Base-by-base conservation (phyloP, 2,329 filamentous ascomycete species). In the Phaeosphaeriaceae sp. region DNA sequence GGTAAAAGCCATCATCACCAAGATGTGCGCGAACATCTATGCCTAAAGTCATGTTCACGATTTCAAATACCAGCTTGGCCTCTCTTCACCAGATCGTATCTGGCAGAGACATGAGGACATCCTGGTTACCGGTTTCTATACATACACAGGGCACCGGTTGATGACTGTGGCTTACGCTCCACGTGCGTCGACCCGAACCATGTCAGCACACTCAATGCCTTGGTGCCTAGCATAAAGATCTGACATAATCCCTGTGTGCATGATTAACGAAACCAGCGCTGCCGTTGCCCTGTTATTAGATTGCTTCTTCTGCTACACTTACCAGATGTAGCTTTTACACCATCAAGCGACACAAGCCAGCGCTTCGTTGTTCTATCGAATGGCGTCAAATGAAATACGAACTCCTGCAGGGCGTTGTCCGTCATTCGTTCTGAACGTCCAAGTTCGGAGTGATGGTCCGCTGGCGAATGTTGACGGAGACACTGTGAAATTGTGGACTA, bases 141-240 rank as follows among this genome's bases (percentile, higher is more conserved):
- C 59, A 36, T 7, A 49, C 42, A 31, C 55, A 24, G n/a, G n/a
- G 46, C 55, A 50, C 15, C 63, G 59, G 52, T 50, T 62, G 68
- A 66, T 72, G 63, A 70, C 68, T 59, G 66, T 62, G 47, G 65
- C 66, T 72, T 68, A 71, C 58, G 33, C 44, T 63, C 60, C 60
- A 66, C 65, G 62, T 72, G 68, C 64, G 63, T 56, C 33, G 56
- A 10, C 24, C 47, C 33, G n/a, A 40, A 53, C 40, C 9, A 31
- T 40, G 40, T 58, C 46, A 61, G 52, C 61, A 60, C 52, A 40
- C 44, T 52, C 20, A 17, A 17, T 7, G 11, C 40, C 40, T 42
- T 42, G 40, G 52, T 58, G 40, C 50, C 54, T 45, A 48, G 40
- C 45, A 53, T 58, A 55, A 50, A 57, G 55, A 58, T 67, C 62